Conservation (phyloP, 805 yeast genomes). For the Kuraishia cidri region DNA sequence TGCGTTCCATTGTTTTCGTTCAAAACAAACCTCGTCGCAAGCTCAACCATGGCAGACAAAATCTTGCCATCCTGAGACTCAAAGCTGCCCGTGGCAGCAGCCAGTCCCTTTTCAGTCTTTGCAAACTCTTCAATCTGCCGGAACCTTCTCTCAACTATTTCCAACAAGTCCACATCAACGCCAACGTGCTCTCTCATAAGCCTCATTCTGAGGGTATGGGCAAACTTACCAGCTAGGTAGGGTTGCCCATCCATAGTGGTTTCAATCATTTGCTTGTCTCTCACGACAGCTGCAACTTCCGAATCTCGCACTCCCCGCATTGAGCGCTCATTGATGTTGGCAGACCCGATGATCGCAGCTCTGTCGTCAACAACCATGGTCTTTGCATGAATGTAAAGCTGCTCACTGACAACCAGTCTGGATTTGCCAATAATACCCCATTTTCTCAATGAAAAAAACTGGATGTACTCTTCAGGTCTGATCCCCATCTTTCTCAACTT, state of each 20-base stretch:
- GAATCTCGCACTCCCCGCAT: constrained; percentile 93
- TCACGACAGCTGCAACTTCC: constrained; percentile 81
- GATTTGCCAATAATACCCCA: constrained; percentile 90
- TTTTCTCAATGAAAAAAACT: constrained; percentile 84
- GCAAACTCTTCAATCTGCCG: constrained; percentile 37
- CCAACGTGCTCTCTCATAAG: constrained; percentile 97
- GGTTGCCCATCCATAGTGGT: constrained; percentile 75
- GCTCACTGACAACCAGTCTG: constrained; percentile 75
- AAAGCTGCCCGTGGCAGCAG: constrained; percentile 36
- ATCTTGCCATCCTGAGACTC: constrained; percentile 19
- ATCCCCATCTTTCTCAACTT: constrained; percentile 73
- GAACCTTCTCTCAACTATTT: constrained; percentile 70
- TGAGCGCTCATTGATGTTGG: constrained; percentile 93
- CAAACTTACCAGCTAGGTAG: constrained; percentile 76
- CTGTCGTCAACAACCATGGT: constrained; percentile 89
- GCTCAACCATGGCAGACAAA: constrained; percentile 64
- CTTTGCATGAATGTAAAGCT: constrained; percentile 90
- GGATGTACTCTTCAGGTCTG: constrained; percentile 84
- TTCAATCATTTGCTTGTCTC: constrained; percentile 71
- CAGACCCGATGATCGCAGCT: constrained; percentile 91
- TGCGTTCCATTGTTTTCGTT: constrained; percentile 35
- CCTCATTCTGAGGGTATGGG: constrained; percentile 81
- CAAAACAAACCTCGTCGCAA: constrained; percentile 63
- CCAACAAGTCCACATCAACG: constrained; percentile 81
- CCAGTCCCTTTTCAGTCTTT: constrained; percentile 26